Percentiles rank a stretch among this genome's conserved stretches.
phyloP scores from a whole-genome alignment of 1,284 basidiomycete genomes.

The Schizopora paradoxa region DNA sequence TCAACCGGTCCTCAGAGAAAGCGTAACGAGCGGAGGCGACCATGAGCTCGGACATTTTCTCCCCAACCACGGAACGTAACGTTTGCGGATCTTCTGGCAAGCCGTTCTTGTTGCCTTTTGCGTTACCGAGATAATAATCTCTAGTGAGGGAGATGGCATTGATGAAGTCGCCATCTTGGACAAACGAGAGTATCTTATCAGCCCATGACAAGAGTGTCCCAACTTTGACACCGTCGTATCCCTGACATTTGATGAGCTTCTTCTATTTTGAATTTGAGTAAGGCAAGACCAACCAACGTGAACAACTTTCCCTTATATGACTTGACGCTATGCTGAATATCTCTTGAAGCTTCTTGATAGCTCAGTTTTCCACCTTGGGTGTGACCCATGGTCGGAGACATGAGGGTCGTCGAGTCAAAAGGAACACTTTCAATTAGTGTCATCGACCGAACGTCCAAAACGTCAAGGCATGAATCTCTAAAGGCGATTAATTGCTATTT shows the following conservation, averaged over 20 bases:
- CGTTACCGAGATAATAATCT: slow-evolving; percentile 78
- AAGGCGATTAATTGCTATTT: slow-evolving; percentile 58
- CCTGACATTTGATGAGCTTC: slow-evolving; percentile 36
- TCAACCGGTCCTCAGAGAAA: slow-evolving; percentile 93
- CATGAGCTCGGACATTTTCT: slow-evolving; percentile 81
- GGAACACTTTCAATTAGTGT: slow-evolving; percentile 52
- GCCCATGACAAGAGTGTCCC: slow-evolving; percentile 95
- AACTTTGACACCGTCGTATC: slow-evolving; percentile 65
- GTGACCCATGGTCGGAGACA: slow-evolving; percentile 47
- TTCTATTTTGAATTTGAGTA: neutral
- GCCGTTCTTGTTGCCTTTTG: slow-evolving; percentile 83
- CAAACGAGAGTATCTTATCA: slow-evolving; percentile 81
- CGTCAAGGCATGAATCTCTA: slow-evolving; percentile 53
- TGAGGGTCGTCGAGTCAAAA: slow-evolving; percentile 51
- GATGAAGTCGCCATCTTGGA: slow-evolving; percentile 85
- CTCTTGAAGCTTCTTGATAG: slow-evolving; percentile 44
- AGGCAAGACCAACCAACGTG: slow-evolving; percentile 59
- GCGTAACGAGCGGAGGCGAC: slow-evolving; percentile 82
- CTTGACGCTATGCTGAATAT: slow-evolving; percentile 70
- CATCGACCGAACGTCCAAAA: slow-evolving; percentile 61
- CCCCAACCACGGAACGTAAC: slow-evolving; percentile 65
- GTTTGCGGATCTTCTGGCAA: slow-evolving; percentile 65
- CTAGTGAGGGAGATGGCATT: slow-evolving; percentile 85
- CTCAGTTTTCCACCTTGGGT: slow-evolving; percentile 43
- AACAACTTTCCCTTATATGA: slow-evolving; percentile 91